Conservation (phyloP, 129 eudicot species). For the Helianthus tuberosus region DNA sequence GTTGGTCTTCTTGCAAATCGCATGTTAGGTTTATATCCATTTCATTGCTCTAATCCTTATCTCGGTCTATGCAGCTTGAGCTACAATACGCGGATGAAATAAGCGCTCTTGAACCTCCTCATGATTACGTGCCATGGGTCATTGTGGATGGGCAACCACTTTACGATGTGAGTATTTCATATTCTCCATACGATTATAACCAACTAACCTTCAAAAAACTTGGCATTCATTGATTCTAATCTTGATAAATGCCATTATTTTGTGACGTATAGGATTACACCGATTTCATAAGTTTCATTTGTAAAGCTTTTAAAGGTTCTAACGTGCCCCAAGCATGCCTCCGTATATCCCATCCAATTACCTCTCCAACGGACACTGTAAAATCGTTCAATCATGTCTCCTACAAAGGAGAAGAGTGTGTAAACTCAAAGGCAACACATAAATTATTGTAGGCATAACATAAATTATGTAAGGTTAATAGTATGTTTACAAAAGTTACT, state of each 20-base stretch:
- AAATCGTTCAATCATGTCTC: conserved; percentile 37
- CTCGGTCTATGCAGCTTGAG: conserved; percentile 54
- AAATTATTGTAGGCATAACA: conserved; percentile 31
- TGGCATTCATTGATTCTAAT: neutral
- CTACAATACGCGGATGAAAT: conserved; percentile 73
- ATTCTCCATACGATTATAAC: neutral
- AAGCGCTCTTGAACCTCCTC: conserved; percentile 80
- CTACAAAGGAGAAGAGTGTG: conserved; percentile 28
- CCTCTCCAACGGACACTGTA: conserved; percentile 27
- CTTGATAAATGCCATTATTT: neutral
- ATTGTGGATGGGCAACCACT: conserved; percentile 84
- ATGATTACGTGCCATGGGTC: conserved; percentile 93
- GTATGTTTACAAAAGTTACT: conserved; percentile 10
- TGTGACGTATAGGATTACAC: conserved; percentile 56
- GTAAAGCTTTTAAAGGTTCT: conserved; percentile 85
- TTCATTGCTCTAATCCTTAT: neutral
- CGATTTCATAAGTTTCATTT: conserved; percentile 59
- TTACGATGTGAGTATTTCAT: conserved; percentile 57
- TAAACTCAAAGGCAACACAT: conserved; percentile 21
- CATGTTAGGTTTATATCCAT: neutral
- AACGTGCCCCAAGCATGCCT: conserved; percentile 60
- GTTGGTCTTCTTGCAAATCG: conserved; percentile 40
- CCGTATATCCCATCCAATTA: conserved; percentile 28
- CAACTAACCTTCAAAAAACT: neutral
- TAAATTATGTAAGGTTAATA: conserved; percentile 33